Evolutionary conservation across 2,329 filamentous ascomycete species (phyloP).

Genomic region (Coniella lustricola): DNA sequence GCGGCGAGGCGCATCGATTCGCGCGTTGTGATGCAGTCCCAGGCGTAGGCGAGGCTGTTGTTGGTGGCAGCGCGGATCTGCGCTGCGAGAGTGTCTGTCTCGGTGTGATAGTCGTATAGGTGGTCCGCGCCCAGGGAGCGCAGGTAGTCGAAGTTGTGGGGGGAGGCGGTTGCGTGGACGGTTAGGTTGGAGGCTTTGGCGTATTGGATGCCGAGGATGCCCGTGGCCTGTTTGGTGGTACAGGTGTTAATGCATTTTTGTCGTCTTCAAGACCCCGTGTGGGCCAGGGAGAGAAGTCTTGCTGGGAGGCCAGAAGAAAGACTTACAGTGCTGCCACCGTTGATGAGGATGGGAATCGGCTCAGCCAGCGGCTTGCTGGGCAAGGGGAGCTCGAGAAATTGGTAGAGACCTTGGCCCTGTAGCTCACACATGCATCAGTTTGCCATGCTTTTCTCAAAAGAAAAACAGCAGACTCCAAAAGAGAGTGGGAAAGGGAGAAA

Average conservation of each 20-base stretch:
- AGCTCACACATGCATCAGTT: not conserved
- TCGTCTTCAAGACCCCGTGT: not conserved
- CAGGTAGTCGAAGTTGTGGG: slow-evolving; percentile 16
- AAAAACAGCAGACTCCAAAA: too few relatives aligned
- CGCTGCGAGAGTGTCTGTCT: slow-evolving; percentile 3
- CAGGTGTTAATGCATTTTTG: not conserved
- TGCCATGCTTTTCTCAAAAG: not conserved
- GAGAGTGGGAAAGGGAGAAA: not conserved
- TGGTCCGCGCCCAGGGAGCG: slow-evolving; percentile 13
- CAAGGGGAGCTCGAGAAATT: slow-evolving; percentile 36
- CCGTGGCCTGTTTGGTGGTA: slow-evolving; percentile 30
- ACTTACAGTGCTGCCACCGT: slow-evolving; percentile 36
- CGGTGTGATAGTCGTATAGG: slow-evolving; percentile 14
- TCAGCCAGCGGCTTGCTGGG: slow-evolving; percentile 30
- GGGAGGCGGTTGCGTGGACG: slow-evolving; percentile 30
- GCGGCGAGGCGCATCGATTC: slow-evolving; percentile 6
- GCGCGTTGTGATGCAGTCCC: slow-evolving; percentile 15
- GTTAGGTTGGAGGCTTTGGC: slow-evolving; percentile 29
- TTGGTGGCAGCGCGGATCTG: slow-evolving; percentile 3
- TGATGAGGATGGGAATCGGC: slow-evolving; percentile 24
- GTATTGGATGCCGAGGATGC: slow-evolving; percentile 39
- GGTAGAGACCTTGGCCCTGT: slow-evolving; percentile 42
- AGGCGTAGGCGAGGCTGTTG: slow-evolving; percentile 8
- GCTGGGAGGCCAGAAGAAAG: too few relatives aligned
- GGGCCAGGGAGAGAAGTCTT: not conserved